Evolutionary conservation across 345 rosid species (phyloP).

Genomic region (Melaleuca quinquenervia): DNA sequence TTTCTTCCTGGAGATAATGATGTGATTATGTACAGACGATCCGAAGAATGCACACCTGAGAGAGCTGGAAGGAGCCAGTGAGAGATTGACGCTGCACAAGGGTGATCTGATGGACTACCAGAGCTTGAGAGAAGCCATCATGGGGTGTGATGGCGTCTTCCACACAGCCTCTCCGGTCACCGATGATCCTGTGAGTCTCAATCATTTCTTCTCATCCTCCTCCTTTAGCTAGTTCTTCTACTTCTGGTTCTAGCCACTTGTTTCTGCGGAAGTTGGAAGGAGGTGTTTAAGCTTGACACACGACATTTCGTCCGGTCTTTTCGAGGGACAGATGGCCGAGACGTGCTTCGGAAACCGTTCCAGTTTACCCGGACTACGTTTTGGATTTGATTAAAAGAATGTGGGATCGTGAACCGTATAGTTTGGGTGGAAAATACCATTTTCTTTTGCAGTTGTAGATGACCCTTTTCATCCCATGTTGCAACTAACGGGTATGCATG

Average conservation of each 20-base stretch:
- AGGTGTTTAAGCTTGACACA: neutral
- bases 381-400: neutral
- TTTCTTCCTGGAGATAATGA: neutral
- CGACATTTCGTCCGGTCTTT: neutral
- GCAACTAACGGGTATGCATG: neutral
- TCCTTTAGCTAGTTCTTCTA: neutral
- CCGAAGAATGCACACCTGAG: slow-evolving; percentile 80
- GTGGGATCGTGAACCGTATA: neutral
- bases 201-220: neutral
- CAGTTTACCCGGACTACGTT: neutral
- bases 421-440: neutral
- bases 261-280: neutral
- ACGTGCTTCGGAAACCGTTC: neutral
- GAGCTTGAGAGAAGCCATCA: slow-evolving; percentile 52
- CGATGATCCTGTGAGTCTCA: slow-evolving; percentile 72
- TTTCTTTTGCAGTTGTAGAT: neutral
- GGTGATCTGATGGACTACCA: slow-evolving; percentile 78
- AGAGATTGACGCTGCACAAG: slow-evolving; percentile 61
- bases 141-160: slow-evolving; percentile 89
- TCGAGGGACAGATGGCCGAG: neutral
- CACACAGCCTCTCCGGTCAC: slow-evolving; percentile 96
- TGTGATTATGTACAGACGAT: slow-evolving; percentile 30
- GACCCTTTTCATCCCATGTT: neutral
- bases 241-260: neutral
- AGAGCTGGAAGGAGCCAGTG: slow-evolving; percentile 83